Conservation (phyloP, 164 flowering plant genomes). For the Dillenia suffruticosa region DNA sequence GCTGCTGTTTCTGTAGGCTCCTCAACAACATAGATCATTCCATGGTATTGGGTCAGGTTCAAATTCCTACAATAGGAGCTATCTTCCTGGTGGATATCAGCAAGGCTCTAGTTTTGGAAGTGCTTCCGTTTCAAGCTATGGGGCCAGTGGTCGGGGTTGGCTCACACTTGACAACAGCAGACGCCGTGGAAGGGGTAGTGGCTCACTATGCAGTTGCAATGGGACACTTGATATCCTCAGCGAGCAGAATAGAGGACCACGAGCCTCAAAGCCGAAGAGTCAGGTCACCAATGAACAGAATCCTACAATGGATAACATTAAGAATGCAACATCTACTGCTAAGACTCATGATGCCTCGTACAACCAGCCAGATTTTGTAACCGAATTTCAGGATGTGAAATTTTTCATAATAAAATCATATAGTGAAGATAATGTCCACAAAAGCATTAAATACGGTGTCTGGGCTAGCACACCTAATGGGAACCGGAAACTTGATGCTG, state of each 20-base stretch:
- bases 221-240: constrained; percentile 52
- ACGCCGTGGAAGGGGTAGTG: constrained; percentile 52
- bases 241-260: constrained; percentile 92
- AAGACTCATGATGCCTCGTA: constrained; percentile 27
- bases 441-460: constrained; percentile 85
- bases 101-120: constrained; percentile 48
- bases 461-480: constrained; percentile 98
- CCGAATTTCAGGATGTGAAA: constrained; percentile 68
- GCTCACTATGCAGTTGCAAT: constrained; percentile 47
- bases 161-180: constrained; percentile 51
- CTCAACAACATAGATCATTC: constrained; percentile 56
- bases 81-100: constrained; percentile 36
- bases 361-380: constrained; percentile 63
- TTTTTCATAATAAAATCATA: constrained; percentile 90
- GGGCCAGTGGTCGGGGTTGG: constrained; percentile 39
- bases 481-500: constrained; percentile 81
- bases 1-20: constrained; percentile 32
- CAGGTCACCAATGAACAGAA: constrained; percentile 45
- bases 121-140: constrained; percentile 45
- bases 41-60: constrained; percentile 61
- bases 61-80: constrained; percentile 48
- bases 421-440: constrained; percentile 95
- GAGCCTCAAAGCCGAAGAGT: constrained; percentile 67
- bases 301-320: constrained; percentile 28
- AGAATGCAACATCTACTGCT: constrained; percentile 26